Evolutionary conservation across 2,329 filamentous ascomycete species (phyloP).

Genomic region (Xylariomycetidae sp.): DNA sequence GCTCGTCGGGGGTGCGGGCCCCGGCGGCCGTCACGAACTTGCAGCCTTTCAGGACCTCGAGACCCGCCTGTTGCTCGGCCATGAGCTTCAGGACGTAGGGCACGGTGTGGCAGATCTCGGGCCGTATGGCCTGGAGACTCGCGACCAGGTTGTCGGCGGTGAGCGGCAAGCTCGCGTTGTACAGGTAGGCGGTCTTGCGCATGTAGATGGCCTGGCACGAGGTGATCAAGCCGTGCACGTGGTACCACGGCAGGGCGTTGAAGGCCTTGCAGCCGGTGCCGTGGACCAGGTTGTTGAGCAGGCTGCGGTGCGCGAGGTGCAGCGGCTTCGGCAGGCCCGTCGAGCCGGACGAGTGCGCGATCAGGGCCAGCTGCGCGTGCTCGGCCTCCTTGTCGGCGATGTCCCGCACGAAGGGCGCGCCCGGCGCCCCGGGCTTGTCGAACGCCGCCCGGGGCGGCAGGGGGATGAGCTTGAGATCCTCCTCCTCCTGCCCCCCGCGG

Average conservation of each 20-base stretch:
- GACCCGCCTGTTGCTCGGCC: conserved; percentile 28
- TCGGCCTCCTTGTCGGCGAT: conserved; percentile 22
- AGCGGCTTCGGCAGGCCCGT: conserved; percentile 41
- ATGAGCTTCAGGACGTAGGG: conserved; percentile 35
- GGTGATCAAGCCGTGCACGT: conserved; percentile 35
- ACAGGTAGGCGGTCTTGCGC: conserved; percentile 34
- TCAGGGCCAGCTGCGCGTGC: conserved; percentile 29
- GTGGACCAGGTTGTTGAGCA: conserved; percentile 29
- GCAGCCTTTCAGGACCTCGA: conserved; percentile 29
- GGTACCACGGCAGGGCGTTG: conserved; percentile 37
- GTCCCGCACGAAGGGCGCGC: conserved; percentile 16
- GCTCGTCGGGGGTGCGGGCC: conserved; percentile 34
- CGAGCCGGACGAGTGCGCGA: conserved; percentile 42
- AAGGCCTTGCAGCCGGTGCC: conserved; percentile 33
- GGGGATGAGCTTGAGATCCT: conserved; percentile 14
- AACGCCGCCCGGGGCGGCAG: conserved; percentile 18
- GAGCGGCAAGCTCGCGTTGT: conserved; percentile 32
- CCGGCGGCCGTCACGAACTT: conserved; percentile 34
- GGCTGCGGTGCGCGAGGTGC: conserved; percentile 33
- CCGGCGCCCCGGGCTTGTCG: conserved; percentile 12
- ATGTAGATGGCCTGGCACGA: conserved; percentile 38
- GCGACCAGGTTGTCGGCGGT: conserved; percentile 29
- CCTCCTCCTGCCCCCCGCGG: neutral
- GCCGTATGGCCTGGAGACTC: conserved; percentile 29
- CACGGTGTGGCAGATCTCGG: conserved; percentile 34